Evolutionary conservation across 768 basidiomycete species (phyloP).

Genomic region (Mycena pura): DNA sequence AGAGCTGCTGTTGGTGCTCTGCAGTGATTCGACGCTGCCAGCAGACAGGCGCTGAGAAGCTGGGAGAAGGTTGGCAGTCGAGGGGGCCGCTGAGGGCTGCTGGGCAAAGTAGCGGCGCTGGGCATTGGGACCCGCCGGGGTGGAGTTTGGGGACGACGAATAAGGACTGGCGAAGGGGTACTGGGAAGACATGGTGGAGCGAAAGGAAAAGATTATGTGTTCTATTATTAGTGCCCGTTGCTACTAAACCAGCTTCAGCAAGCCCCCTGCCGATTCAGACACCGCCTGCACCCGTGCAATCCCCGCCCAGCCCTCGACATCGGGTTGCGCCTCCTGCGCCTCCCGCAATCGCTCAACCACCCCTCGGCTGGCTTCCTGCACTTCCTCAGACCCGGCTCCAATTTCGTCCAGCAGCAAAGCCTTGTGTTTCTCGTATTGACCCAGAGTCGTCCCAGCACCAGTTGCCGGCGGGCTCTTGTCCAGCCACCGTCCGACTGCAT

Average conservation of each 20-base stretch:
- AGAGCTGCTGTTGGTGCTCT: constrained; percentile 31
- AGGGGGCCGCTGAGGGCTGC: constrained; percentile 50
- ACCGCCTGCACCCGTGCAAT: constrained; percentile 40
- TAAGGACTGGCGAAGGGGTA: constrained; percentile 20
- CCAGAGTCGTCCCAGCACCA: constrained; percentile 30
- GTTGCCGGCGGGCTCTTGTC: constrained; percentile 38
- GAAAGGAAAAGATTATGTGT: no score
- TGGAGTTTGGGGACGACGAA: constrained; percentile 14
- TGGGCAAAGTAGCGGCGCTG: constrained; percentile 50
- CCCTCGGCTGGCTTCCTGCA: constrained; percentile 53
- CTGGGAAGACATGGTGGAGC: constrained; percentile 29
- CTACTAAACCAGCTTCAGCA: constrained; percentile 4
- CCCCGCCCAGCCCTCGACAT: constrained; percentile 46
- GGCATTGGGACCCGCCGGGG: constrained; percentile 38
- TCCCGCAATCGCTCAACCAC: constrained; percentile 61
- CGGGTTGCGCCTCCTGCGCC: constrained; percentile 54
- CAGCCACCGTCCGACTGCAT: constrained; percentile 57
- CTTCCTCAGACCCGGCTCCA: constrained; percentile 35
- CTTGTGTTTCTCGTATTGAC: constrained; percentile 54
- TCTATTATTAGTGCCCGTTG: not conserved
- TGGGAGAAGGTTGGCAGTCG: constrained; percentile 59
- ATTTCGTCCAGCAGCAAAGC: constrained; percentile 45
- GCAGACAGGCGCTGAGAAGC: constrained; percentile 31
- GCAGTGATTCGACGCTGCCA: constrained; percentile 25
- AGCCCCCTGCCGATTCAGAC: constrained; percentile 2